Percentiles rank a stretch among this genome's conserved stretches.
Conservation (phyloP, 192 early-diverging fungal species). For the Dispira simplex region DNA sequence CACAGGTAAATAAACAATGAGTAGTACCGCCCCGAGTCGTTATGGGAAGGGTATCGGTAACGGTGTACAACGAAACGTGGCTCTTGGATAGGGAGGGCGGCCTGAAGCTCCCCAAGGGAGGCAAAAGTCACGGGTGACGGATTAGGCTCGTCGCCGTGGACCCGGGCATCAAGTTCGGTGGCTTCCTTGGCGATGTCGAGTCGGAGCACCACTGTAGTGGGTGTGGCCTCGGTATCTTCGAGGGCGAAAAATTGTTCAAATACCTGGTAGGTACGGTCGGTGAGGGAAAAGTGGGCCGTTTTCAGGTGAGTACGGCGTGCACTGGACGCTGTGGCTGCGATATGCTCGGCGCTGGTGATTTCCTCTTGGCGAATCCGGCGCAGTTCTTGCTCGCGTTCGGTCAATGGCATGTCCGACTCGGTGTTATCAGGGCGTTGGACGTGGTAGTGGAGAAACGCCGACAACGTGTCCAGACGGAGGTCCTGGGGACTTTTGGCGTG, state of each 20-base stretch:
- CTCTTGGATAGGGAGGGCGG: conserved; percentile 30
- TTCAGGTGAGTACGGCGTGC: neutral
- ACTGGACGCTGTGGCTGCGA: neutral
- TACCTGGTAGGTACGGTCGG: neutral
- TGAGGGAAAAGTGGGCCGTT: neutral
- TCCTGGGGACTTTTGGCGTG: conserved; percentile 46
- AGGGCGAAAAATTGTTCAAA: conserved; percentile 17
- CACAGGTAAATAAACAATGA: conserved; percentile 84
- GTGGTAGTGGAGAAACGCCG: conserved; percentile 3
- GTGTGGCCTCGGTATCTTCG: conserved; percentile 30
- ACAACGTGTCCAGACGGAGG: neutral
- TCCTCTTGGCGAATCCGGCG: conserved; percentile 43
- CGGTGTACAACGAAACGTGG: conserved; percentile 47
- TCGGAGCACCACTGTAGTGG: conserved; percentile 20
- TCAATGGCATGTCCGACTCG: conserved; percentile 59
- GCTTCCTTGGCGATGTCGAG: neutral
- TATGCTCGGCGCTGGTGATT: conserved; percentile 15
- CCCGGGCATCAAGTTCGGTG: neutral
- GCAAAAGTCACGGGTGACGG: neutral
- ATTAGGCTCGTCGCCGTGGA: neutral
- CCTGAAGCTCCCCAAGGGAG: conserved; percentile 27
- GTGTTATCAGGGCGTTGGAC: neutral
- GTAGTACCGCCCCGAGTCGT: conserved; percentile 10
- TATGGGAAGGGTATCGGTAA: neutral
- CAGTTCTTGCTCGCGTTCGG: conserved; percentile 71